Evolutionary conservation across 164 flowering plant species (phyloP), one percentile per base, ranked within the genome.

Genomic region (Hamamelis virginiana): DNA sequence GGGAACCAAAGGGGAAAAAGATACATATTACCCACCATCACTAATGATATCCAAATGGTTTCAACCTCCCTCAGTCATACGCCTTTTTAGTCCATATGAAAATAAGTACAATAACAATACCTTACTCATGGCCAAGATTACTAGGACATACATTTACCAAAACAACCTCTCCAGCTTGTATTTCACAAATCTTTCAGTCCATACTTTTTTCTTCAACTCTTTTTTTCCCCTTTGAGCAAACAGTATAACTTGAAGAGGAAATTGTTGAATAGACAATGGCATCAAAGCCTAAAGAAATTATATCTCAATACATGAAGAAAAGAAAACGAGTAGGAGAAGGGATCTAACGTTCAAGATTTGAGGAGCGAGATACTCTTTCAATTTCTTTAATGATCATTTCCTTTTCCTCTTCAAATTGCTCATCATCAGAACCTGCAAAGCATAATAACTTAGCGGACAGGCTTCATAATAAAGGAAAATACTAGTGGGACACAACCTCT

Each of bases 331-430:
- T 16, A 28, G 25, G 27, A 59, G 23, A 28, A 27, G 23, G 56
- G 63, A 45, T 5, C 72, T 81, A 81, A 9, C 56, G 28, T 15
- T 46, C 68, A 62, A 68, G 66, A 61, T 61, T 75, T 19, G 79
- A 80, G 68, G 84, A 67, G 66, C 77, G 80, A 44, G 92, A 78
- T 47, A 91, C 73, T 89, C 88, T 89, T 71, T 84, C 82, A 53
- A 95, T 95, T 85, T 95, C 99, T 71, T 91, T 85, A 57, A 92
- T 86, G 68, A 95, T 87, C 63, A 95, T 57, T 56, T 91, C 97
- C 77, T 86, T 95, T 78, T 95, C 99, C 77, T 95, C 99, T 63
- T 95, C 99, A 66, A 92, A 87, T 71, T 92, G 96, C 23, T 95
- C 97, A 52, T 95, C 97, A 48, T 92, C 97, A 22, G 84, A 68